phyloP scores from a whole-genome alignment of 83 land plant genomes.

The Thuja plicata region DNA sequence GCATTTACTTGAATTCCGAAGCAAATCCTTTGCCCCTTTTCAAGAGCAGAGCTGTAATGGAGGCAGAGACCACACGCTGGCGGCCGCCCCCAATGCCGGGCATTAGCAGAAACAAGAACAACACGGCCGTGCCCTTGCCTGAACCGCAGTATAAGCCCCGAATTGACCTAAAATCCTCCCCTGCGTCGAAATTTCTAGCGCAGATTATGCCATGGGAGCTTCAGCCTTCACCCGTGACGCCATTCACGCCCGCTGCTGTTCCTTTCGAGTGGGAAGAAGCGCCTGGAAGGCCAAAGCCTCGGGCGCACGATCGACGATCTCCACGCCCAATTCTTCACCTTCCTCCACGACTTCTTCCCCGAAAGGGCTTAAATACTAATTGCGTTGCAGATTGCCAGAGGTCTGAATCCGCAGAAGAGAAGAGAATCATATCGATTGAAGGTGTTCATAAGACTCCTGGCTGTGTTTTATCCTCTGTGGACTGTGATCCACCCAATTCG shows the following conservation, averaged over 20 bases:
- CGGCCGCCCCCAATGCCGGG: not conserved
- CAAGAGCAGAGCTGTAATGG: slow-evolving; percentile 13
- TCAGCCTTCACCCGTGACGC: slow-evolving; percentile 1
- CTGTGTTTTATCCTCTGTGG: not conserved
- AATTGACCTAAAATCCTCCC: slow-evolving; percentile 12
- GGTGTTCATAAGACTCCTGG: not conserved
- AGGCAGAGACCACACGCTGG: not conserved
- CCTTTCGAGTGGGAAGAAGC: slow-evolving; percentile 18
- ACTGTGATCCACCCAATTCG: not conserved
- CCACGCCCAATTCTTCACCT: not conserved
- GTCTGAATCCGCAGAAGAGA: not conserved
- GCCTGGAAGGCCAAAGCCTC: not conserved
- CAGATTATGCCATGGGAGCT: slow-evolving; percentile 24
- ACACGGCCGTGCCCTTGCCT: no score
- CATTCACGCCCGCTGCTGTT: not conserved
- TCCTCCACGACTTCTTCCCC: not conserved
- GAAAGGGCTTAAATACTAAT: no score
- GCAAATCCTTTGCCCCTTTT: not conserved
- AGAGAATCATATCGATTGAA: not conserved
- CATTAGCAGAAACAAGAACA: not conserved
- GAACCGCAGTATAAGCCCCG: not conserved
- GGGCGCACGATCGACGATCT: not conserved
- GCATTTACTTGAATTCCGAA: no score
- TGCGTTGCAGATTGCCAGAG: not conserved
- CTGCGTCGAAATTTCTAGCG: not conserved